Base-by-base conservation (phyloP, 2,329 filamentous ascomycete genomes). In the Alternaria dauci region DNA sequence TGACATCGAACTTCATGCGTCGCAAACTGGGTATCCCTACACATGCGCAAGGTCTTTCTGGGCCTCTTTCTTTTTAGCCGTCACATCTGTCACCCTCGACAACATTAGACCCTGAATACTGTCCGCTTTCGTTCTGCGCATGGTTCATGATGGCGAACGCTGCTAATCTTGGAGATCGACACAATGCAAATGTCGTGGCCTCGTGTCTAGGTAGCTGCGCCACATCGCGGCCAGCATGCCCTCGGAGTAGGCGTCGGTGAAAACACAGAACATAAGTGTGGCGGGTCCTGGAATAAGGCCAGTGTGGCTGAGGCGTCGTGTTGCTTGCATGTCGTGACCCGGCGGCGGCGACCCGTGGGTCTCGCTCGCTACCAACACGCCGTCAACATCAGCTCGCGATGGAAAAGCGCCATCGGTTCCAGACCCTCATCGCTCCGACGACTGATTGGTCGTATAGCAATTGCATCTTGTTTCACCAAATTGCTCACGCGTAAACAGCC, bases 41-140 rank as follows among this genome's bases (percentile, higher is more conserved):
- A 65, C 55, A 61, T 68, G 65, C 67, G 55, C 61, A 53, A 59
- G 44, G 42, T 64, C 59, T 69, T 70, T 68, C 67, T 65, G 64
- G 67, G 47, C 52, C 36, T 41, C 50, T 46, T 32, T 43, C 30
- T 51, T 61, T 61, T 61, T 58, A 65, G 23, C 57, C 57, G 46
- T 60, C 36, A 52, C 12, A 43, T 54, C 54, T 46, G 36, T 39
- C 38, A 43, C 47, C 5, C 44, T 23, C 28, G 28, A 57, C 23
- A 52, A 43, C 52, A 59, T 30, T 43, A 63, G 55, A 38, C 52
- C 58, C 60, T 28, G 18, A 47, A 12, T 63, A 56, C 56, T 50
- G 48, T 43, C 50, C 41, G 55, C 44, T 41, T 43, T 28, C 8
- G 48, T 11, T 54, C 30, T 46, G 18, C 52, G 36, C 52, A 41